Conservation (phyloP, 768 basidiomycete species). For the Clavulina sp. region DNA sequence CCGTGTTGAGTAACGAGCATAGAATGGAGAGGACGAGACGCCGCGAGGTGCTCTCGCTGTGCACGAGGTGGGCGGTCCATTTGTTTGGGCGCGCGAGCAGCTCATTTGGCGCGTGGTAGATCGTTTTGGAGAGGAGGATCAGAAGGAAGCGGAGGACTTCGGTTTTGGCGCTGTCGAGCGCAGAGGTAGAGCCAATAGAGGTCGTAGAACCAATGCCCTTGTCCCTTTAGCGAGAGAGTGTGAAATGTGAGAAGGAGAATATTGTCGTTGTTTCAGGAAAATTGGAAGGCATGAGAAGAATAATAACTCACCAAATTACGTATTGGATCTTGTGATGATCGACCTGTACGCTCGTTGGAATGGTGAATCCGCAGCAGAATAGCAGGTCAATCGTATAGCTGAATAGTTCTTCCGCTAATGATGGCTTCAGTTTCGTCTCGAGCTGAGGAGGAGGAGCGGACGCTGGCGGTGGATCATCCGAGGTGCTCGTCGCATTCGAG, state of each 20-base stretch:
- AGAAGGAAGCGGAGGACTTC: slow-evolving; percentile 83
- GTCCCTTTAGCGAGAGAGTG: slow-evolving; percentile 55
- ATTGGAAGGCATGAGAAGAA: neutral
- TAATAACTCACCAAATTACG: slow-evolving; percentile 59
- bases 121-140: slow-evolving; percentile 76
- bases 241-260: neutral
- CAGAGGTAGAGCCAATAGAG: slow-evolving; percentile 42
- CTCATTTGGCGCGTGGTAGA: slow-evolving; percentile 57
- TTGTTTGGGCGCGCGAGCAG: slow-evolving; percentile 50
- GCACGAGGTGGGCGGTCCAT: slow-evolving; percentile 63
- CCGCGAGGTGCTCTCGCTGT: slow-evolving; percentile 45
- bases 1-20: slow-evolving; percentile 86
- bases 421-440: slow-evolving; percentile 47
- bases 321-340: slow-evolving; percentile 74
- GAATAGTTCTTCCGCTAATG: slow-evolving; percentile 65
- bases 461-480: slow-evolving; percentile 14
- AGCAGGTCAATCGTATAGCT: slow-evolving; percentile 66
- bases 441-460: slow-evolving; percentile 21
- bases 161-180: slow-evolving; percentile 61
- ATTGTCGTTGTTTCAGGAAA: neutral
- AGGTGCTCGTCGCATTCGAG: slow-evolving; percentile 9
- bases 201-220: slow-evolving; percentile 82
- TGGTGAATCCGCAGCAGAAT: slow-evolving; percentile 87
- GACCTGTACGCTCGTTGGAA: slow-evolving; percentile 58
- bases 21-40: slow-evolving; percentile 79